Evolutionary conservation across 345 rosid species (phyloP).

Genomic region (Aquilaria yunnanensis): DNA sequence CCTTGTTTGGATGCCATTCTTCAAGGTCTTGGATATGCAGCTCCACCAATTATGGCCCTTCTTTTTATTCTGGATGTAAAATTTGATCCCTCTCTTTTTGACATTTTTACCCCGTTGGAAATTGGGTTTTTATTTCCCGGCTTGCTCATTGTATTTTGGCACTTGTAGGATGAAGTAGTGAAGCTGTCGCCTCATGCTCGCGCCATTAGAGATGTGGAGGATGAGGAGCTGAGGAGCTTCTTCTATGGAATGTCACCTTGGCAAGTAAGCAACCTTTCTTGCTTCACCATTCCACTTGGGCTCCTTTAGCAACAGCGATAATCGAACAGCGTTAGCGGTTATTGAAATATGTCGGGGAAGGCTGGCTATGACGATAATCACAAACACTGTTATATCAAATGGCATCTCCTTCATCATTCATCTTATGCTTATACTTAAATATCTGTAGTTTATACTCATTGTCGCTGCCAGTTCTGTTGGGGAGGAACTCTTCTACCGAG

Average conservation of each 20-base stretch:
- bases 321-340: no score
- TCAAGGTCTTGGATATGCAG: slow-evolving; percentile 87
- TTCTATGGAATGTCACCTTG: slow-evolving; percentile 97
- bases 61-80: slow-evolving; percentile 84
- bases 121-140: background rate
- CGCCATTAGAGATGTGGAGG: slow-evolving; percentile 98
- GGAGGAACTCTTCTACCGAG: slow-evolving; percentile 98
- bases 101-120: background rate
- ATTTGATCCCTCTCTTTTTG: background rate
- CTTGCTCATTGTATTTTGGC: slow-evolving; percentile 2
- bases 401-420: no score
- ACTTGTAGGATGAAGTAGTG: slow-evolving; percentile 87
- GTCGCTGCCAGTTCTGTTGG: slow-evolving; percentile 93
- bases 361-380: no score
- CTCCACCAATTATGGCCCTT: slow-evolving; percentile 94
- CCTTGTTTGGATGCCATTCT: slow-evolving; percentile 69
- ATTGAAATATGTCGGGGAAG: no score
- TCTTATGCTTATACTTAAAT: background rate
- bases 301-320: no score
- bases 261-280: slow-evolving; percentile 47
- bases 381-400: background rate
- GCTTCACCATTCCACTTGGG: no score
- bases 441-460: slow-evolving; percentile 66
- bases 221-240: slow-evolving; percentile 92
- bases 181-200: slow-evolving; percentile 94